A percentile compares a stretch with the other conserved stretches of the same genome.
Evolutionary conservation across 768 basidiomycete species (phyloP).

Genomic region (Naganishia friedmannii): DNA sequence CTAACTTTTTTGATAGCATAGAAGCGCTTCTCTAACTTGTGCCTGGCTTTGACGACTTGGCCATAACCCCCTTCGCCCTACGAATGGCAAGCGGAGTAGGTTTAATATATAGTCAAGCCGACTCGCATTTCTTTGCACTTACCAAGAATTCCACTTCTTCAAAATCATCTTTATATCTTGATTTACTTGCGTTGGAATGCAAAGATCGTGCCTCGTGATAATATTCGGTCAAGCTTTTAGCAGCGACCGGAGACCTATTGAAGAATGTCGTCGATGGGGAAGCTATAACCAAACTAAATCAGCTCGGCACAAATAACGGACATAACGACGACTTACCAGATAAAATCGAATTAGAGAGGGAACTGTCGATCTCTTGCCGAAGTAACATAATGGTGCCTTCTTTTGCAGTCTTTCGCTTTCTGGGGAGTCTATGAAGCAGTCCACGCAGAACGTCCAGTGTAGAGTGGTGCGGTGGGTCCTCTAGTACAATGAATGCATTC

Average conservation of each 20-base stretch:
- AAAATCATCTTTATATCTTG: constrained; percentile 90
- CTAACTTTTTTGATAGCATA: constrained; percentile 69
- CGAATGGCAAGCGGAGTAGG: not conserved
- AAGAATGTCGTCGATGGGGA: constrained; percentile 30
- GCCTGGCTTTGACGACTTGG: constrained; percentile 89
- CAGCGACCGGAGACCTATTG: constrained; percentile 34
- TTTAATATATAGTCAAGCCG: not conserved
- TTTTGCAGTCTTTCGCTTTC: constrained; percentile 44
- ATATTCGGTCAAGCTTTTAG: constrained; percentile 29
- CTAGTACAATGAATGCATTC: constrained; percentile 23
- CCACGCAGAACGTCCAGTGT: constrained; percentile 40
- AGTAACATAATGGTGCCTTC: constrained; percentile 35
- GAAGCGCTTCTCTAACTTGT: constrained; percentile 49
- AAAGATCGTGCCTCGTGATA: constrained; percentile 27
- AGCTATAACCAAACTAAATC: not conserved
- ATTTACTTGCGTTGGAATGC: constrained; percentile 56
- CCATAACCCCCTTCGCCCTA: constrained; percentile 87
- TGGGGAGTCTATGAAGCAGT: constrained; percentile 39
- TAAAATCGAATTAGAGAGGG: constrained; percentile 2
- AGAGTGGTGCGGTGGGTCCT: constrained; percentile 33
- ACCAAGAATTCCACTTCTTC: constrained; percentile 82
- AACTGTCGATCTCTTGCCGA: constrained; percentile 7
- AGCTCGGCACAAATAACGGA: too few species aligned
- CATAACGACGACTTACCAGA: not conserved
- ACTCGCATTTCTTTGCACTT: constrained; percentile 38